Evolutionary conservation across 441 rosid species (phyloP).

Genomic region (Monsonia emarginata): DNA sequence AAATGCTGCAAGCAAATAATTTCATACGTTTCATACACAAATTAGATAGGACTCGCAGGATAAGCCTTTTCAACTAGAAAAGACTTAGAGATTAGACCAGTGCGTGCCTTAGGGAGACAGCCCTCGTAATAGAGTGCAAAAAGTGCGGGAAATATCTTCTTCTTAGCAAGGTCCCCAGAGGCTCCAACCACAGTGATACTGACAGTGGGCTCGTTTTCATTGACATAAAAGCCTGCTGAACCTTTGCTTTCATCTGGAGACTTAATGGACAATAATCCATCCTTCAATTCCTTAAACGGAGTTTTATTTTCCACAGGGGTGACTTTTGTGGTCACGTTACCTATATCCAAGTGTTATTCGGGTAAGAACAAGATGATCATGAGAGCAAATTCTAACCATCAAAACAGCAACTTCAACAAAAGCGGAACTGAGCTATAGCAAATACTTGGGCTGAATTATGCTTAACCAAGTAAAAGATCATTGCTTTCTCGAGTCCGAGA

Average conservation of each 20-base stretch:
- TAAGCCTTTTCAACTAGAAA: background rate
- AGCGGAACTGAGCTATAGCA: too few species aligned
- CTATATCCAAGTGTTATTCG: conserved; percentile 24
- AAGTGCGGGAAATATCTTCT: conserved; percentile 93
- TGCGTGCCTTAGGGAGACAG: conserved; percentile 68
- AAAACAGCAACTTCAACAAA: too few species aligned
- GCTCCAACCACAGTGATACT: conserved; percentile 90
- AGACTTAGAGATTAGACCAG: conserved; percentile 7
- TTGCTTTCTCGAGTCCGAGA: background rate
- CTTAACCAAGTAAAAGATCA: background rate
- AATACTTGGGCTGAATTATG: background rate
- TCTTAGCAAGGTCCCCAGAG: conserved; percentile 93
- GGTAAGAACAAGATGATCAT: background rate
- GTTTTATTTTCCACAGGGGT: conserved; percentile 30
- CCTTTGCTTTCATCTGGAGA: conserved; percentile 34
- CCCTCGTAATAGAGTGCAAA: conserved; percentile 89
- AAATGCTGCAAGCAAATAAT: conserved; percentile 53
- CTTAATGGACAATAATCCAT: conserved; percentile 31
- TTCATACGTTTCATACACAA: conserved; percentile 5
- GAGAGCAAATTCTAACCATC: background rate
- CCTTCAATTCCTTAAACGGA: conserved; percentile 35
- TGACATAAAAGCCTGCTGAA: conserved; percentile 24
- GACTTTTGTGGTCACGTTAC: conserved; percentile 44
- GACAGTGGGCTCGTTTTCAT: conserved; percentile 45
- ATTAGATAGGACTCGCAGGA: background rate